Base-by-base conservation (phyloP, 1,284 basidiomycete genomes). In the Ustilago trichophora region DNA sequence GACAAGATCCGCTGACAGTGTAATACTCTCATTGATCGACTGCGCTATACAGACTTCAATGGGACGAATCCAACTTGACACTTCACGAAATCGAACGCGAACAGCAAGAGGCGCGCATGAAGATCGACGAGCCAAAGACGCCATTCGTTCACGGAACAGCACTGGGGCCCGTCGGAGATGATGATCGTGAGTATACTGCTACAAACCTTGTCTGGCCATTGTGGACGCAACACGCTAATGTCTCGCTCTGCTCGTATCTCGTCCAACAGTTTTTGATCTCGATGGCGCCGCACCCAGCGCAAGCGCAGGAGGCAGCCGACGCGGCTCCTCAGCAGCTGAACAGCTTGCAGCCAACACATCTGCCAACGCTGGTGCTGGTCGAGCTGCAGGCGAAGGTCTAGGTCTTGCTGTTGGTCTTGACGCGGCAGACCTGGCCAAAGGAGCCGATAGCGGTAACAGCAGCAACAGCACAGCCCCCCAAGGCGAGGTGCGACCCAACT, bases 71-170 rank as follows among this genome's bases (percentile, higher is more conserved):
- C 35, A 81, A 81, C 40, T 58, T 81, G 29, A 72, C 77, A 16
- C 54, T 78, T 18, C 75, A 81, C 65, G 72, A 81, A 47, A 70
- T 77, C 38, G 71, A 80, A 41, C 64, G 74, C 13, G 77, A 79
- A 31, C 66, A 71, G 37, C 64, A 72, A 45, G 75, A 58, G 24
- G 63, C 76, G 21, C 66, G 79, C n/a, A 81, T 81, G 79, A 79
- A 67, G 45, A 78, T 81, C 38, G 79, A 81, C 42, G 79, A 81
- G 59, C 79, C 79, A 45, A 81, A 81, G 58, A 81, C 79, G 4
- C 79, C 79, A 12, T 81, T 81, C 33, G 79, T 81, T n/a, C 66
- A 71, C 13, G 68, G 71, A 33, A 60, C 72, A 5, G 54, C 54
- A 34, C 51, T 73, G 8, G 71, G 65, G 6, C 71, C 73, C 18